Evolutionary conservation across 2,329 filamentous ascomycete genomes (phyloP), one percentile per base, ranked within the genome.

Genomic region (Phaeosphaeriaceae sp.): DNA sequence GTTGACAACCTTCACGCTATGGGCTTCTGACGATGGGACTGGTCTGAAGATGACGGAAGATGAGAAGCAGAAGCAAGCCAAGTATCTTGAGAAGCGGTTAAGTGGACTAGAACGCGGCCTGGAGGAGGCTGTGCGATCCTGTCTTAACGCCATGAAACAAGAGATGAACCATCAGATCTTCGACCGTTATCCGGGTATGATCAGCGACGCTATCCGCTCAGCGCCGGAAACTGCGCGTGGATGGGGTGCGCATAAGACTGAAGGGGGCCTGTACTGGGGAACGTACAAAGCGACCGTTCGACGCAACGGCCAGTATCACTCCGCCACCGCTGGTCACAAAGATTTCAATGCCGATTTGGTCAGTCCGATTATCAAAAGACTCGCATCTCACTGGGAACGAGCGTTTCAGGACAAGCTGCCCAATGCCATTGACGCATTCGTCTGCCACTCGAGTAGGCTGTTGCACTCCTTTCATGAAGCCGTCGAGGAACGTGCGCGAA

Each of bases 251-350:
- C 65, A 79, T 57, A 77, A 71, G 27, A 40, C 60, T 15, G 68
- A 74, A 31, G 85, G 85, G 11, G 85, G 85, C 1, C 70, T 85
- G 19, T 63, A 69, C 33, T 88, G 77, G 75, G 24, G 73, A 1
- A 87, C 86, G 0, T 89, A 88, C 63, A 85, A 83, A 69, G 87
- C 86, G 10, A 80, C 84, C 2, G 83, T 83, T 51, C 77, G 83
- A 42, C 79, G 85, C 46, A 65, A 81, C 53, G 86, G 84, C 5
- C 77, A 79, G 2, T 86, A 75, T 63, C 65, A 72, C 1, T 80
- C 80, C 51, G 41, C 57, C 5, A 51, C 54, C 15, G 67, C 72
- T 31, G 80, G 81, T 24, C 57, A 63, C 7, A 77, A 76, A 51
- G 77, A 81, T 58, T 80, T 81, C 67, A 81, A 81, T 56, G 61